These are phyloP conservation scores for Brettanomyces anomalus DNA, from an alignment of 805 yeast genomes.

Conservation along the genomic window DNA sequence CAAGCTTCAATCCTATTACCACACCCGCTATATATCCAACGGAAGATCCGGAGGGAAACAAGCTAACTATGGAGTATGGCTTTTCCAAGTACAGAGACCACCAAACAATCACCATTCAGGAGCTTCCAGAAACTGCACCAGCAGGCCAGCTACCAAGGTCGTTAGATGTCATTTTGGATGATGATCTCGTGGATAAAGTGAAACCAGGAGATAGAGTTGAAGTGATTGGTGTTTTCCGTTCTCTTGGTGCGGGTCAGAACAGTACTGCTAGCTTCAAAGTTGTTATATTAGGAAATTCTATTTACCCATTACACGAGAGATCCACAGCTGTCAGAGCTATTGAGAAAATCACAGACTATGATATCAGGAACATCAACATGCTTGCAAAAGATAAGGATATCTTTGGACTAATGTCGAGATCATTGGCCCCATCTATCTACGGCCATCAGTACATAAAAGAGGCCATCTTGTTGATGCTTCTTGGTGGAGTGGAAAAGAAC, in stretches of 20 bases:
- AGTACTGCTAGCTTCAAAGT: conserved; percentile 66
- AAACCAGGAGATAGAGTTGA: conserved; percentile 97
- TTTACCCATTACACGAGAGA: conserved; percentile 80
- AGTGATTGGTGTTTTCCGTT: conserved; percentile 87
- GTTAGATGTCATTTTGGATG: conserved; percentile 86
- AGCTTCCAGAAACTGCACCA: conserved; percentile 96
- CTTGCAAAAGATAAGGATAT: conserved; percentile 62
- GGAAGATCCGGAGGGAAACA: conserved; percentile 86
- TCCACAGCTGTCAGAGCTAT: conserved; percentile 61
- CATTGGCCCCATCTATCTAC: conserved; percentile 92
- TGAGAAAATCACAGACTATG: conserved; percentile 68
- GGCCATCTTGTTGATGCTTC: conserved; percentile 81
- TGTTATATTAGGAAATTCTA: conserved; percentile 79
- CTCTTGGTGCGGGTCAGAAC: conserved; percentile 69
- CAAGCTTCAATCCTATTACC: conserved; percentile 75
- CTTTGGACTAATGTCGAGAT: conserved; percentile 71
- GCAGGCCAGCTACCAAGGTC: conserved; percentile 96
- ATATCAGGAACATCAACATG: conserved; percentile 78
- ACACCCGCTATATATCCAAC: conserved; percentile 87
- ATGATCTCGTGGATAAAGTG: conserved; percentile 82
- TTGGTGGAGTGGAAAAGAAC: conserved; percentile 94
- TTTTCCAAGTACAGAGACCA: conserved; percentile 88
- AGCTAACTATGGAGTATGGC: conserved; percentile 85
- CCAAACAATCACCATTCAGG: conserved; percentile 88
- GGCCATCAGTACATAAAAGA: conserved; percentile 88